phyloP scores from a whole-genome alignment of 2,329 filamentous ascomycete species.

The Aspergillus floridensis region DNA sequence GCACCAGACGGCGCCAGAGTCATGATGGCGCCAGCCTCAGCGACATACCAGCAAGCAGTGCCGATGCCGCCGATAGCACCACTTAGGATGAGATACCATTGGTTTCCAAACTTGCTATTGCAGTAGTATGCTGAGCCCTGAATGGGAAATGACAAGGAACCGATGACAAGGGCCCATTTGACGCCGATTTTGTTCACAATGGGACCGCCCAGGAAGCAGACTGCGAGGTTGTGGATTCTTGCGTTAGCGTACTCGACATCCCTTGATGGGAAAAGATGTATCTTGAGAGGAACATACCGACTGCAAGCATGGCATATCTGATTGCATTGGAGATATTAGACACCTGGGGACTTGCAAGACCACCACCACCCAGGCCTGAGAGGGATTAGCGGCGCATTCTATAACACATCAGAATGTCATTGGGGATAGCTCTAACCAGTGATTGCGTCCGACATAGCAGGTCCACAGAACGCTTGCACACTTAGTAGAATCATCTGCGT shows the following conservation, averaged over 20 bases:
- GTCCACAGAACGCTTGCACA: conserved; percentile 47
- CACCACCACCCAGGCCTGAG: conserved; percentile 44
- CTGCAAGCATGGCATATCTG: conserved; percentile 29
- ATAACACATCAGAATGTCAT: not conserved
- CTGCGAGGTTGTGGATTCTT: conserved; percentile 12
- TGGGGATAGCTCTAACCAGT: conserved; percentile 25
- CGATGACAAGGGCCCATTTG: conserved; percentile 49
- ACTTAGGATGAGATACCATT: conserved; percentile 47
- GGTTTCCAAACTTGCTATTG: conserved; percentile 50
- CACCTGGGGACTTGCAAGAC: conserved; percentile 45
- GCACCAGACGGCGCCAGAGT: conserved; percentile 47
- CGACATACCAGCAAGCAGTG: conserved; percentile 51
- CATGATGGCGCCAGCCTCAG: conserved; percentile 51
- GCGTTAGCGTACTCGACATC: not conserved
- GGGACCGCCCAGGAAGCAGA: conserved; percentile 46
- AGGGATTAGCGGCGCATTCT: not conserved
- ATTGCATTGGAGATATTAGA: conserved; percentile 43
- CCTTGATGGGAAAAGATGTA: not conserved
- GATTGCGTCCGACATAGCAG: conserved; percentile 43
- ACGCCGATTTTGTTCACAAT: conserved; percentile 49
- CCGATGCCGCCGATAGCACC: conserved; percentile 41
- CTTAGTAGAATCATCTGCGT: conserved; percentile 51
- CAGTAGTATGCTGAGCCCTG: conserved; percentile 50
- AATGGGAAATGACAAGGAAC: conserved; percentile 45
- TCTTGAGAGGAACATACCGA: conserved; percentile 20